phyloP scores from a whole-genome alignment of 2,329 filamentous ascomycete species.

The Pyricularia pennisetigena region DNA sequence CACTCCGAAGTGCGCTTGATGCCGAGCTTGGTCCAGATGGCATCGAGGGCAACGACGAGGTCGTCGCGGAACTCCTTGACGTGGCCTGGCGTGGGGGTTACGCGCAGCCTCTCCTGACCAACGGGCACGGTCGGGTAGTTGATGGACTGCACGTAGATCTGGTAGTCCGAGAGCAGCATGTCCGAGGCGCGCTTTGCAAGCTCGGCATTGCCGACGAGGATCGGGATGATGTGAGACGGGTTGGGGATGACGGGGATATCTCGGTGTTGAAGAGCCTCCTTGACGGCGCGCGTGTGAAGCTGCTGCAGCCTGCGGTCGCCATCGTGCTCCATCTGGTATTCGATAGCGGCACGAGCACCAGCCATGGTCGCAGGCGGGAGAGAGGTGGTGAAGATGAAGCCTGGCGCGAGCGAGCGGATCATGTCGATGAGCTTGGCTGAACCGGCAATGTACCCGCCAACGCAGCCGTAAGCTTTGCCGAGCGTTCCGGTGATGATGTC shows the following conservation, averaged over 20 bases:
- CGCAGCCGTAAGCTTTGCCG: conserved; percentile 95
- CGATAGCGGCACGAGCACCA: conserved; percentile 80
- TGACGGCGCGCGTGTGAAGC: conserved; percentile 90
- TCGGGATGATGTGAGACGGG: conserved; percentile 89
- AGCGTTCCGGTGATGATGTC: conserved; percentile 98
- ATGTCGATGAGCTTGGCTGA: conserved; percentile 76
- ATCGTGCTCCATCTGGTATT: conserved; percentile 80
- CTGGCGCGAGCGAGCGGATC: conserved; percentile 5
- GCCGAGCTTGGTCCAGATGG: conserved; percentile 78
- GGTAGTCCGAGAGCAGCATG: conserved; percentile 78
- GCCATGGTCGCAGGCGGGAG: conserved; percentile 96
- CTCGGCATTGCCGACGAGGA: conserved; percentile 90
- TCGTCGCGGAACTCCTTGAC: conserved; percentile 75
- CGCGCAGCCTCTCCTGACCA: conserved; percentile 91
- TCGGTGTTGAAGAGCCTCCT: conserved; percentile 65
- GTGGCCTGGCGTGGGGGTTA: conserved; percentile 94
- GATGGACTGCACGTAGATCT: conserved; percentile 97
- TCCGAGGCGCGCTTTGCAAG: conserved; percentile 88
- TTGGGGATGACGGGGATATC: conserved; percentile 97
- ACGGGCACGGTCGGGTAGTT: conserved; percentile 98
- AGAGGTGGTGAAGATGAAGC: conserved; percentile 6
- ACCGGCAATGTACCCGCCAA: conserved; percentile 94
- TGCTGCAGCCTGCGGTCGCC: conserved; percentile 90
- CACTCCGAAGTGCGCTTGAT: conserved; percentile 93
- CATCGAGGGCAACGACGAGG: conserved; percentile 73